Evolutionary conservation across 306 rosid species (phyloP), one percentile per base, ranked within the genome.

Genomic region (Cicer arietinum): DNA sequence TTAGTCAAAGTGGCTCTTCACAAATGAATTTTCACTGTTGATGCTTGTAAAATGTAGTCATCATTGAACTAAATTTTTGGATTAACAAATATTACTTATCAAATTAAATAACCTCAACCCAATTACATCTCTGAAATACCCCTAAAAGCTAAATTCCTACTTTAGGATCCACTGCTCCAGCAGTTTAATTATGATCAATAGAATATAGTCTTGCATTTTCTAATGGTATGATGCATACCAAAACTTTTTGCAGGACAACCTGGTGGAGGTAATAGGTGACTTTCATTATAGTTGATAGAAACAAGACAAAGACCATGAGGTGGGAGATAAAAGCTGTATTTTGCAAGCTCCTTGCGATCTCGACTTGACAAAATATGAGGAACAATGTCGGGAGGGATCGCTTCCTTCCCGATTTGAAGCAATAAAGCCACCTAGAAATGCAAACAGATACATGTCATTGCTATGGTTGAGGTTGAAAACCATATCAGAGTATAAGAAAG

Each of bases 301-400:
- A 85, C 86, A 80, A 94, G 97, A 77, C 95, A 90, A 6, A 94
- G 95, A 42, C 98, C 98, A 2, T 90, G 97, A 7, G 98, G 97
- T 52, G 97, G 95, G 35, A 84, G 76, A 67, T 76, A 58, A 72
- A 86, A 68, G 8, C 90, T n/a, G 72, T 87, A 91, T 65, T 89
- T 91, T 7, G 98, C 98, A 17, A 94, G 97, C 89, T 83, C 95
- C 82, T 52, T 86, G 30, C 98, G 97, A 82, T 94, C 96, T 78
- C 79, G 82, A 61, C 90, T 82, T 1, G 83, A 90, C 89, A 94
- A 74, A 85, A 94, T 88, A 77, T 69, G 63, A 1, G 87, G 90
- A 78, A 94, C 91, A 53, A 89, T 85, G 45, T 86, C 82, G n/a
- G 91, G 88, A 73, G 99, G 96, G 76, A 90, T 42, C 58, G 90